Percentiles rank a stretch among this genome's conserved stretches.
Evolutionary conservation across 2,329 filamentous ascomycete species (phyloP).

Genomic region (Ophiocordyceps unilateralis): DNA sequence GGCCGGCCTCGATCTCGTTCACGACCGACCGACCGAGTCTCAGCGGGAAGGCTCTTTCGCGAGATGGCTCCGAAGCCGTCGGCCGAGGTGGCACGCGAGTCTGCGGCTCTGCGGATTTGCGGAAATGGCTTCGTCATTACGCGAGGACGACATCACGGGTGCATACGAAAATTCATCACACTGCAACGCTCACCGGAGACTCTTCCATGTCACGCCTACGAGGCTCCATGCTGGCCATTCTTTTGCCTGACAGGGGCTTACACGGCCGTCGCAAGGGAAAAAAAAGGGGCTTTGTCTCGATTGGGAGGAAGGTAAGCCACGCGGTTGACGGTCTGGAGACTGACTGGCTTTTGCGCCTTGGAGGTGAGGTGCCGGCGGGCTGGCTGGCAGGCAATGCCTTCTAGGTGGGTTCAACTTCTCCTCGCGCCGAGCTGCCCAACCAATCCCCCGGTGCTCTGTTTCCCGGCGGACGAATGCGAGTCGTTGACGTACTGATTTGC

Average conservation of each 20-base stretch:
- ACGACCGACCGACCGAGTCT: neutral
- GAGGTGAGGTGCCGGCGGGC: neutral
- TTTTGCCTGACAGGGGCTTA: neutral
- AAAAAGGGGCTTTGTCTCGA: neutral
- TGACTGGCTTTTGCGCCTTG: neutral
- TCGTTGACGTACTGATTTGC: neutral
- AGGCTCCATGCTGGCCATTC: neutral
- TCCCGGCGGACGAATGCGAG: neutral
- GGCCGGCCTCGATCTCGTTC: neutral
- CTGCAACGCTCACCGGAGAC: neutral
- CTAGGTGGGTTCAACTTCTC: neutral
- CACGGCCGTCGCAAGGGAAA: neutral
- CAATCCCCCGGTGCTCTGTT: neutral
- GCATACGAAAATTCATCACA: neutral
- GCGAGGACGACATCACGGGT: neutral
- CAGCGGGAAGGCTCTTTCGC: neutral
- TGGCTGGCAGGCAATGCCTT: neutral
- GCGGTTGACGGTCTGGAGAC: neutral
- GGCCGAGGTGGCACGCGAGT: neutral
- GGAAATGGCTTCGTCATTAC: neutral
- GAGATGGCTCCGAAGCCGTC: neutral
- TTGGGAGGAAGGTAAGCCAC: neutral
- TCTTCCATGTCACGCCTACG: neutral
- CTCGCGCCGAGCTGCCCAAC: neutral
- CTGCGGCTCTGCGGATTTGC: neutral